phyloP scores from a whole-genome alignment of 371 early-diverging fungal species.

The Haplosporangium sp. region DNA sequence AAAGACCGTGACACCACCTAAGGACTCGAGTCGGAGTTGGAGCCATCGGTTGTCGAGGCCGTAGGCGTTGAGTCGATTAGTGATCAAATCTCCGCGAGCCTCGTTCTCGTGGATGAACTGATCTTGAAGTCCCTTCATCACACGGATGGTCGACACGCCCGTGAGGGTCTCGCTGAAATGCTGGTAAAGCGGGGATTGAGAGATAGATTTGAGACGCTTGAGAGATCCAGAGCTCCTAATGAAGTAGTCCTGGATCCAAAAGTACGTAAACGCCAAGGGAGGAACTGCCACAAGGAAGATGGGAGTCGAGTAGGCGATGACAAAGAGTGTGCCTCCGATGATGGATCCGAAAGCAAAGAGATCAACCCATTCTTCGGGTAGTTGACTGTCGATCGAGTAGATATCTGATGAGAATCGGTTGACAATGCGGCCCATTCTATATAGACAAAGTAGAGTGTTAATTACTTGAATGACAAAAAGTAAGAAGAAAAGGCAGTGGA shows the following conservation, averaged over 20 bases:
- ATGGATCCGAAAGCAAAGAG: conserved; percentile 28
- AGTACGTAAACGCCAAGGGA: conserved; percentile 69
- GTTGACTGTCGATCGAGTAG: conserved; percentile 73
- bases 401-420: conserved; percentile 92
- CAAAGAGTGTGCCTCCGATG: conserved; percentile 69
- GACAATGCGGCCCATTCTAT: conserved; percentile 80
- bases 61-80: conserved; percentile 62
- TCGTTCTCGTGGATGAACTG: conserved; percentile 63
- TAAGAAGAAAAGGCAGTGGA: neutral
- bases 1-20: neutral
- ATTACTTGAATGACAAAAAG: no score
- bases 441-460: neutral
- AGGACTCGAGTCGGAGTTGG: conserved; percentile 62
- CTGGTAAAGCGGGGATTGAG: conserved; percentile 87
- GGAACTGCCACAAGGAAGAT: conserved; percentile 68
- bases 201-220: conserved; percentile 83
- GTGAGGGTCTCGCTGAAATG: conserved; percentile 84
- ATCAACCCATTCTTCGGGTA: conserved; percentile 52
- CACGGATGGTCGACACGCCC: conserved; percentile 87
- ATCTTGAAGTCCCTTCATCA: conserved; percentile 63
- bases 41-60: conserved; percentile 88
- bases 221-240: conserved; percentile 77
- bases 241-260: conserved; percentile 76
- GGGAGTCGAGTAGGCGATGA: conserved; percentile 76
- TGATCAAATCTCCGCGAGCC: conserved; percentile 51